These are phyloP conservation scores for Bondarzewia mesenterica DNA, from an alignment of 1,284 basidiomycete genomes.

Conservation along the genomic window DNA sequence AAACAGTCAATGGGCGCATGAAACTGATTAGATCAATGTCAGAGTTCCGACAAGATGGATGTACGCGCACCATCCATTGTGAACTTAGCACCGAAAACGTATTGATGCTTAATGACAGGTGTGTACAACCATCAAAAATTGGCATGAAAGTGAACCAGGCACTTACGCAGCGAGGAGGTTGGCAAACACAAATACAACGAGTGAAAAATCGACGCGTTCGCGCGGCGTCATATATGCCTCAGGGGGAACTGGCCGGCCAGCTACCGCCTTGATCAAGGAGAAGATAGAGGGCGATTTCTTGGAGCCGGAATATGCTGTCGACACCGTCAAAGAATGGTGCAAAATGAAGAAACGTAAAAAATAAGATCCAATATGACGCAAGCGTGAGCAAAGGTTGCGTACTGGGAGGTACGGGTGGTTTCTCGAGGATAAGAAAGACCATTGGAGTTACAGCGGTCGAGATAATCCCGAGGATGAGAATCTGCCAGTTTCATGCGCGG, in stretches of 20 bases:
- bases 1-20: too few species aligned
- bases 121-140: background rate
- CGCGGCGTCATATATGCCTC: conserved; percentile 49
- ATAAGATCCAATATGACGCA: background rate
- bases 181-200: conserved; percentile 54
- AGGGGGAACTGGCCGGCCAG: conserved; percentile 33
- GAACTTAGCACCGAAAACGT: conserved; percentile 56
- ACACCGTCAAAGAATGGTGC: background rate
- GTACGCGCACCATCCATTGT: conserved; percentile 47
- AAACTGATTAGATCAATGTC: too few species aligned
- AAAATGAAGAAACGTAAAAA: conserved; percentile 2
- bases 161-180: conserved; percentile 55
- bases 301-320: conserved; percentile 56
- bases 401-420: conserved; percentile 74
- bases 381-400: conserved; percentile 14
- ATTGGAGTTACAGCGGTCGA: conserved; percentile 51
- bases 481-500: conserved; percentile 29
- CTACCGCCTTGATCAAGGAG: conserved; percentile 48
- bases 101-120: conserved; percentile 22
- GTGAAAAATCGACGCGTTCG: conserved; percentile 62
- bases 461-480: conserved; percentile 63
- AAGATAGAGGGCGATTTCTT: conserved; percentile 43
- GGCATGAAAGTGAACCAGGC: background rate
- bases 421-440: conserved; percentile 44
- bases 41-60: background rate